Evolutionary conservation across 805 yeast genomes (phyloP), one percentile per base, ranked within the genome.

Genomic region (Debaryomyces tyrocola): DNA sequence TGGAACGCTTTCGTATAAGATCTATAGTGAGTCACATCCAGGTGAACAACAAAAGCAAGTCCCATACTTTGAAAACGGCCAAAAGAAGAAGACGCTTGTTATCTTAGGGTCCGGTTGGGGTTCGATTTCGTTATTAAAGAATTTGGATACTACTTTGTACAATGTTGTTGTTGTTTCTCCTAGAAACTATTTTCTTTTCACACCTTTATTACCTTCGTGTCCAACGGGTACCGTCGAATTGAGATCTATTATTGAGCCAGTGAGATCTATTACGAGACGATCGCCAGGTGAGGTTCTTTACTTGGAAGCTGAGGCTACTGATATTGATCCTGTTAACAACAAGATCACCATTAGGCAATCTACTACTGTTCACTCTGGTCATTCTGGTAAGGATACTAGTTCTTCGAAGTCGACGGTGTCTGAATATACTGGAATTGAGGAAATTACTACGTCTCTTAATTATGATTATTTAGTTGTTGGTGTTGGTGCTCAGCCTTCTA

Each of bases 31-130:
- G 66, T 68, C 79, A 6, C 73, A 77, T 54, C 91, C 91, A 5
- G 69, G 74, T 29, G 69, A 74, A 14, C 90, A 85, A 61, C 55
- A 68, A 41, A 83, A 84, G 43, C 90, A 85, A 60, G 69, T 80
- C n/a, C 74, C 80, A 9, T 66, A 72, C 14, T 74, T 79, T 51
- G 70, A 75, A 40, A 74, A 74, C 52, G 89, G 87, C 47, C 79
- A 80, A 47, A 69, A 75, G 61, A 84, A 82, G 75, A 84, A 85
- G 67, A 82, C 86, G n/a, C 70, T 84, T 58, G 94, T 92, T 44
- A 84, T 79, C 68, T 80, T 81, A 62, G 95, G 95, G 51, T 83
- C 96, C 18, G 98, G 97, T 45, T 91, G 98, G 98, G 97, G 96
- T 50, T 81, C 96, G 10, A 85, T 91, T 44, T 84, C 96, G 6